Percentiles rank a stretch among this genome's conserved stretches.
phyloP scores from a whole-genome alignment of 108 stramenopile species.

The Discostella pseudostelligera region DNA sequence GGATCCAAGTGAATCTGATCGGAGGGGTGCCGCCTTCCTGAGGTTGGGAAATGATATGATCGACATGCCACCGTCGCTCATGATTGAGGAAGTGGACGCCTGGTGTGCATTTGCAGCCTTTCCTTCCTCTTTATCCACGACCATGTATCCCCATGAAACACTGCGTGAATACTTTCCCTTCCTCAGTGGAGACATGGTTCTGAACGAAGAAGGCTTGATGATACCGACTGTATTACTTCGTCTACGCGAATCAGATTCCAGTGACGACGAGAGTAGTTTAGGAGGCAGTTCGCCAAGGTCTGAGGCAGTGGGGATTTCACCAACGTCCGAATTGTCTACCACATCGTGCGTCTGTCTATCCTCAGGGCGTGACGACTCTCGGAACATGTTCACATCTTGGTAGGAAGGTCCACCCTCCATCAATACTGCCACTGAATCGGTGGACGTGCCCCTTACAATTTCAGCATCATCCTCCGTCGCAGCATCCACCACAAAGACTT shows the following conservation, averaged over 20 bases:
- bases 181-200: conserved; percentile 18
- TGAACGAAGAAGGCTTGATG: conserved; percentile 29
- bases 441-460: conserved; percentile 14
- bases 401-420: conserved; percentile 39
- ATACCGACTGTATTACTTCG: conserved; percentile 36
- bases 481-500: conserved; percentile 19
- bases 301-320: conserved; percentile 29
- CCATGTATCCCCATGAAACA: conserved; percentile 44
- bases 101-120: conserved; percentile 2
- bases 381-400: conserved; percentile 38
- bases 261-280: not conserved
- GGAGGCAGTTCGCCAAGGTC: not conserved
- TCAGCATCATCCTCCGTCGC: conserved; percentile 12
- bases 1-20: conserved; percentile 42
- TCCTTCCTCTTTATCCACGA: conserved; percentile 22
- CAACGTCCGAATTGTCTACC: conserved; percentile 35
- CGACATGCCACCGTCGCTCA: conserved; percentile 26
- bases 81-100: conserved; percentile 5
- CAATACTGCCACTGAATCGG: conserved; percentile 31
- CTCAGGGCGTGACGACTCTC: conserved; percentile 15
- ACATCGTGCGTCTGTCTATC: conserved; percentile 2
- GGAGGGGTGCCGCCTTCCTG: conserved; percentile 33
- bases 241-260: not conserved
- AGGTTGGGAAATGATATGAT: conserved; percentile 47
- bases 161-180: conserved; percentile 35